Conservation (phyloP, 257 asterid species). For the Nicotiana undulata region DNA sequence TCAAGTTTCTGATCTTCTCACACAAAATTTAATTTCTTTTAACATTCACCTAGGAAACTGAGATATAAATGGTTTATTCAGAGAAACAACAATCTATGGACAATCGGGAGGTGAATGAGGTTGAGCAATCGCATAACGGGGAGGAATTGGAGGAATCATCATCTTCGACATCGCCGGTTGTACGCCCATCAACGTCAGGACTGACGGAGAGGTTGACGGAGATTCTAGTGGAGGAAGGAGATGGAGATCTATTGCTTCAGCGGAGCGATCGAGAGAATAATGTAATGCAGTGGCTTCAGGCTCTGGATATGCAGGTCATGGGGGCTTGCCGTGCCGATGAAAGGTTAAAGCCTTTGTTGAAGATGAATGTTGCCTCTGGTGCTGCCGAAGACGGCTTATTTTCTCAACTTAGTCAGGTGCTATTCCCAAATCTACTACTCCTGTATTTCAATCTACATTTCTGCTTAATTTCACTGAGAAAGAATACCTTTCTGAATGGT, state of each 20-base stretch:
- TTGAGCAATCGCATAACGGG: not conserved
- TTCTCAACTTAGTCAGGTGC: constrained; percentile 74
- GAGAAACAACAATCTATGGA: constrained; percentile 33
- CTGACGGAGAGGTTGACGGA: constrained; percentile 49
- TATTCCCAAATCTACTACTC: not conserved
- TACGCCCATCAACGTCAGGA: constrained; percentile 24
- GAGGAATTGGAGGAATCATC: constrained; percentile 37
- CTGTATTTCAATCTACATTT: too few relatives aligned
- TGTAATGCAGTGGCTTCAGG: constrained; percentile 65
- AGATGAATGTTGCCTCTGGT: constrained; percentile 59
- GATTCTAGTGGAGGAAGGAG: constrained; percentile 47
- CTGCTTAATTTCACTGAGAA: too few relatives aligned
- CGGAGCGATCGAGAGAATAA: constrained; percentile 46
- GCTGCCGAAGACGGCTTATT: constrained; percentile 71
- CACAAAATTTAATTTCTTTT: too few relatives aligned
- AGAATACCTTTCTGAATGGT: too few relatives aligned
- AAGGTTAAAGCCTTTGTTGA: constrained; percentile 90
- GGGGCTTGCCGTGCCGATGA: constrained; percentile 98
- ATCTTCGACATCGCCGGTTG: constrained; percentile 33
- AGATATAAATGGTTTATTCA: constrained; percentile 33
- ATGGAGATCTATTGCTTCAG: constrained; percentile 60
- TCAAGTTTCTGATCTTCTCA: too few relatives aligned
- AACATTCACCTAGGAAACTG: not conserved
- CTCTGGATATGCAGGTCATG: constrained; percentile 79
- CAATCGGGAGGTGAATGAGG: constrained; percentile 33